Percentiles rank a stretch among this genome's conserved stretches.
Conservation (phyloP, 345 rosid species). For the Eucalyptus pumila region DNA sequence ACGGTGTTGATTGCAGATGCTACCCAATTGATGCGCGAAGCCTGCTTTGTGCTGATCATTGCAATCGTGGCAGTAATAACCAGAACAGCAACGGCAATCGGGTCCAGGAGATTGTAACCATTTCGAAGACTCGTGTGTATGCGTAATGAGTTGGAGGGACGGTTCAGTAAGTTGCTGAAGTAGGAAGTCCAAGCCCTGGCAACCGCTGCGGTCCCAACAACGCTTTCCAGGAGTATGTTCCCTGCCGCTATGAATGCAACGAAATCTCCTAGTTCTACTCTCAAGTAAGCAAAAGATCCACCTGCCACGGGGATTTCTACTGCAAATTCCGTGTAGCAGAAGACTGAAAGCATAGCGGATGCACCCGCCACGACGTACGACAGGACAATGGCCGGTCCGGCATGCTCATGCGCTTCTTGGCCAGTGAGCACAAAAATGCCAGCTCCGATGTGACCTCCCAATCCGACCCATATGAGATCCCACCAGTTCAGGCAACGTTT, state of each 20-base stretch:
- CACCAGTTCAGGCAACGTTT: conserved; percentile 55
- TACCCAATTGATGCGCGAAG: conserved; percentile 39
- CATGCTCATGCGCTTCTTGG: conserved; percentile 22
- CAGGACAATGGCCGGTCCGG: conserved; percentile 45
- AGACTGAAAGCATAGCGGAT: conserved; percentile 57
- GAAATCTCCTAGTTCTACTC: conserved; percentile 42
- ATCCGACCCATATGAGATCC: conserved; percentile 46
- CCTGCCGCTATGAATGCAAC: conserved; percentile 44
- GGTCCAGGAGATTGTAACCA: conserved; percentile 36
- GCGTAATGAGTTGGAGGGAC: conserved; percentile 24
- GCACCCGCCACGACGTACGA: conserved; percentile 29
- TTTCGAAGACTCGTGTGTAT: conserved; percentile 18
- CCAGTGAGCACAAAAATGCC: conserved; percentile 52
- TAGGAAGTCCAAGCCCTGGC: conserved; percentile 57
- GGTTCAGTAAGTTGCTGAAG: conserved; percentile 30
- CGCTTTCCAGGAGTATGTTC: conserved; percentile 42
- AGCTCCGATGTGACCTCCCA: conserved; percentile 41
- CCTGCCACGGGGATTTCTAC: conserved; percentile 63
- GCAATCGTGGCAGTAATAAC: conserved; percentile 27
- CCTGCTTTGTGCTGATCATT: conserved; percentile 35
- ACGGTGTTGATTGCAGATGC: conserved; percentile 31
- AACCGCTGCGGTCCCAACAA: conserved; percentile 44
- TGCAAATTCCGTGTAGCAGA: conserved; percentile 55
- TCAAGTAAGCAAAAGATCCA: conserved; percentile 52
- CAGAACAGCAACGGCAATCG: conserved; percentile 38